phyloP scores from a whole-genome alignment of 345 rosid species.

The Lagerstroemia speciosa region DNA sequence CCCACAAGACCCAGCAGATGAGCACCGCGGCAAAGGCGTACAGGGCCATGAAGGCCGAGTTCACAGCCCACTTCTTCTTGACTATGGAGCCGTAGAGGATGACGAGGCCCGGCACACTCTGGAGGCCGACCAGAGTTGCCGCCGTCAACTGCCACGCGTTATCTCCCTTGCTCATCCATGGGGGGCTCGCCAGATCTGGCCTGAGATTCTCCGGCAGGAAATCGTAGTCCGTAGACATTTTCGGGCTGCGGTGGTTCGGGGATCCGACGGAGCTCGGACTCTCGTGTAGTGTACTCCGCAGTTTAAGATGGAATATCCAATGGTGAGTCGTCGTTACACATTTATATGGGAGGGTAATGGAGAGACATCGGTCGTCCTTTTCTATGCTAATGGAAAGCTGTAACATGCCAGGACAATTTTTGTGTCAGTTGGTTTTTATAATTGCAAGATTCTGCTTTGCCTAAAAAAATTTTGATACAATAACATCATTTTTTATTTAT shows the following conservation, averaged over 20 bases:
- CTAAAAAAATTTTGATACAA: too few relatives aligned
- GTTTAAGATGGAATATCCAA: slow-evolving; percentile 1
- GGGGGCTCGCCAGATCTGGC: slow-evolving; percentile 32
- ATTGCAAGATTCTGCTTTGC: not conserved
- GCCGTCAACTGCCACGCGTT: slow-evolving; percentile 69
- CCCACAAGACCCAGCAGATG: slow-evolving; percentile 68
- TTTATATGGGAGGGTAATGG: not conserved
- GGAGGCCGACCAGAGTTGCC: slow-evolving; percentile 52
- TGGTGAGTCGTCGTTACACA: not conserved
- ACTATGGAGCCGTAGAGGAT: slow-evolving; percentile 62
- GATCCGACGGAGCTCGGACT: not conserved
- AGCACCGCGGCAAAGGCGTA: slow-evolving; percentile 58
- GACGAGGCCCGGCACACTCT: slow-evolving; percentile 60
- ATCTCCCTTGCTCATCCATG: slow-evolving; percentile 62
- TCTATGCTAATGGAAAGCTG: slow-evolving; percentile 8
- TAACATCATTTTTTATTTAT: too few relatives aligned
- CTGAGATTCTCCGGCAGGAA: slow-evolving; percentile 27
- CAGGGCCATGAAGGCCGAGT: slow-evolving; percentile 72
- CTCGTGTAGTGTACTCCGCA: not conserved
- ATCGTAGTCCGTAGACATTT: not conserved
- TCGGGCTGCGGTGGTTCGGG: not conserved
- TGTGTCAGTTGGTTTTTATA: not conserved
- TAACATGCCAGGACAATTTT: slow-evolving; percentile 3
- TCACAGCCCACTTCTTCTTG: slow-evolving; percentile 71
- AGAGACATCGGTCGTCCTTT: not conserved